Evolutionary conservation across 116 monocot species (phyloP), one percentile per base, ranked within the genome.

Genomic region (Dioscorea cayenensis): DNA sequence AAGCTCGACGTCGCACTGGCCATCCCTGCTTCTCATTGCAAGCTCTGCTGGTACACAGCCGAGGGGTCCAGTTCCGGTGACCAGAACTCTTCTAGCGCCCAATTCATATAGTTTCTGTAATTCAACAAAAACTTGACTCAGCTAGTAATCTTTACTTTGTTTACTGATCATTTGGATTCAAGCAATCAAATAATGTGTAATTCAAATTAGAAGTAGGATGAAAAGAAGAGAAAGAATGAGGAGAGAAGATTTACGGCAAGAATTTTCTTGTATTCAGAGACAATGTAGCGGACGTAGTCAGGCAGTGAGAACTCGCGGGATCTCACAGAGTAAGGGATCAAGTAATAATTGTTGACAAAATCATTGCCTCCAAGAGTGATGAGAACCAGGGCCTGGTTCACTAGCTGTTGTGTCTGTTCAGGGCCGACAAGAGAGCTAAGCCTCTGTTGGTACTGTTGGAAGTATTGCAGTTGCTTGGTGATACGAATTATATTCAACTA

Each of bases 31-130:
- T 29, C 85, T 60, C 67, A 58, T 1, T 4, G 85, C 85, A n/a
- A 85, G 77, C 74, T 74, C 74, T 0, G 80, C 77, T 14, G 85
- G 85, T 6, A 85, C 85, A 70, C 85, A 85, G 3, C 85, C 85
- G 28, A 85, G 36, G 1, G 85, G 77, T 3, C 85, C 85, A 13
- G 81, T 85, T 14, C 85, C 85, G 4, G 85, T 85, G 62, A 85
- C 85, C 58, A 85, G 62, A 28, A 85, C 78, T 32, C 81, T 64
- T n/a, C 81, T 77, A 60, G 81, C 75, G 3, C 85, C 85, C 59
- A 81, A 27, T 16, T 77, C 55, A 70, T 85, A 66, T 7, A 85
- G 67, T 21, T 27, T 68, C 85, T 85, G 74, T 43, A 12, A 43
- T 43, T 43, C 43, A 43, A 43, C 43, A 6, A 43, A 43, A 43